Evolutionary conservation across 2,329 filamentous ascomycete species (phyloP), one percentile per base, ranked within the genome.

Genomic region (Metarhizium rileyi): DNA sequence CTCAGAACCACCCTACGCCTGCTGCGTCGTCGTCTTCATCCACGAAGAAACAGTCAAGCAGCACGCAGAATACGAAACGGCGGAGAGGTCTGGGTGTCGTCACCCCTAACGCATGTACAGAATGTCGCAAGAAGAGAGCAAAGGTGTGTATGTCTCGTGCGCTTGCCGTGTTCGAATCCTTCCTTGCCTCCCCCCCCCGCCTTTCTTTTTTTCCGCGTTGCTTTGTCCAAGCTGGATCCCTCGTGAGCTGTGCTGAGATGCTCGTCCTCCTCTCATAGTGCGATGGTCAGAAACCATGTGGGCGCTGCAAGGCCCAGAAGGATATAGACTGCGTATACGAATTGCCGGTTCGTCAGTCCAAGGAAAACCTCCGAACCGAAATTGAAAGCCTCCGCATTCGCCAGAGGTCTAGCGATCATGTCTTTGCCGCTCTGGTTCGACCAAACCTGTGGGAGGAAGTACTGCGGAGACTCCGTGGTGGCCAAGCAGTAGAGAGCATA

Each of bases 51-150:
- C 59, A 23, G 55, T 60, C 50, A 44, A 58, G 3, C 62, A 68
- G 48, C 59, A 66, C 45, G 16, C 52, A 53, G 25, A 55, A 50
- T 20, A 74, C 74, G 3, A 81, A 80, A 59, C 68, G 77, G 16
- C 70, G 74, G 44, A 71, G 78, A 44, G 78, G 77, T 2, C 58
- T 77, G 4, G 78, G 78, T 18, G 65, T 80, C 1, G 76, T 81
- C 12, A 81, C 78, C 4, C 75, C 76, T 40, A 81, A 80, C 62
- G 78, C 78, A 23, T 81, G 78, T 59, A 80, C 75, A 18, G 78
- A 81, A 59, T 81, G 78, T 57, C 73, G 77, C 49, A 81, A 80
- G 66, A 81, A 80, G 63, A 76, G 78, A 50, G 77, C 78, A 56
- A 81, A 81, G 72, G 77, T 78, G 66, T 30, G 46, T 46, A n/a